Percentiles rank a stretch among this genome's conserved stretches.
phyloP scores from a whole-genome alignment of 2,329 filamentous ascomycete species.

The Dactylellina drechsleri region DNA sequence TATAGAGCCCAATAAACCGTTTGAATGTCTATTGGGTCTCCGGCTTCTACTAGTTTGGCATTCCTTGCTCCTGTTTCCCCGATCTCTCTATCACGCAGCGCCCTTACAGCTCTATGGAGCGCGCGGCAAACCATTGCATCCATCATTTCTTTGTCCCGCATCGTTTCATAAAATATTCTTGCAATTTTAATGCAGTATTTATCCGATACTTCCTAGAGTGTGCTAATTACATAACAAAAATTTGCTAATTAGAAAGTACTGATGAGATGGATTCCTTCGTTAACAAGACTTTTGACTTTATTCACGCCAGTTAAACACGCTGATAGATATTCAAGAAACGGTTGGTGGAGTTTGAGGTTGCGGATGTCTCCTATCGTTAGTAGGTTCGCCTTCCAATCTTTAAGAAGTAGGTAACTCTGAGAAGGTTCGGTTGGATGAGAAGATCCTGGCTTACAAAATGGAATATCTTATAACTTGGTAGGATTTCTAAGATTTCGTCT shows the following conservation, averaged over 20 bases:
- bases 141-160: not conserved
- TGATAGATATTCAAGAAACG: conserved; percentile 29
- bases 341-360: conserved; percentile 3
- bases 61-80: too few species aligned
- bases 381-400: conserved; percentile 27
- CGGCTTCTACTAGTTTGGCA: too few species aligned
- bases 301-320: conserved; percentile 25
- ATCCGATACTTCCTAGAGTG: conserved; percentile 62
- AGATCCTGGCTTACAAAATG: conserved; percentile 36
- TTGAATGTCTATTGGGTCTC: too few species aligned
- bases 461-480: too few species aligned
- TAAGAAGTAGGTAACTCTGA: conserved; percentile 17
- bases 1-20: too few species aligned
- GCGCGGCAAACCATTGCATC: too few species aligned
- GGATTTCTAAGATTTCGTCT: conserved; percentile 5
- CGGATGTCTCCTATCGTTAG: conserved; percentile 18
- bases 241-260: conserved; percentile 37
- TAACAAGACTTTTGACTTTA: not conserved
- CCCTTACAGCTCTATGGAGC: too few species aligned
- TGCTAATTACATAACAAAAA: conserved; percentile 34
- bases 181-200: conserved; percentile 58
- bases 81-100: too few species aligned
- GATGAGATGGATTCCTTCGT: conserved; percentile 35
- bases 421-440: conserved; percentile 23
- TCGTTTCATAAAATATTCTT: conserved; percentile 29